These are phyloP conservation scores for Chenopodium album DNA, from an alignment of 148 eudicot genomes.

Conservation along the genomic window DNA sequence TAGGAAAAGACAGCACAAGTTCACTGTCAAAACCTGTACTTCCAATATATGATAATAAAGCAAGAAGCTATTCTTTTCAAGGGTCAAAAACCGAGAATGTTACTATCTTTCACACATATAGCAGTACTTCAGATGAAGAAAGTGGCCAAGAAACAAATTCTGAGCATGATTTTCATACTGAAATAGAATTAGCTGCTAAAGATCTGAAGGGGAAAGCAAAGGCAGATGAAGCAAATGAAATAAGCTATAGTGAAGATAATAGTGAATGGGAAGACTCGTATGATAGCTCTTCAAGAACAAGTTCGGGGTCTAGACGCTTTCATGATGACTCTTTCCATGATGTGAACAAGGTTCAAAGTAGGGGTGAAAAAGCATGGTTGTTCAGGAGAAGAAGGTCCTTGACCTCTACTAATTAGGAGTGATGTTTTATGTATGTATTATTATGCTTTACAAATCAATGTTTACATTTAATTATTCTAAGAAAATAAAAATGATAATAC, in stretches of 20 bases:
- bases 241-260: conserved; percentile 46
- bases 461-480: no score
- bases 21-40: conserved; percentile 48
- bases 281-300: conserved; percentile 22
- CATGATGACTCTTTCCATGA: conserved; percentile 24
- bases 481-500: no score
- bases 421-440: neutral
- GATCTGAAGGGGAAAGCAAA: conserved; percentile 31
- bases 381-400: conserved; percentile 50
- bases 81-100: conserved; percentile 45
- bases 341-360: neutral
- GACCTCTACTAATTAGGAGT: conserved; percentile 39
- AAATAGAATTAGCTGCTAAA: conserved; percentile 19
- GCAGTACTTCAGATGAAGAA: conserved; percentile 39
- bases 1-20: conserved; percentile 57
- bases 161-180: conserved; percentile 22
- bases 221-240: conserved; percentile 35
- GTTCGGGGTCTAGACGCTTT: conserved; percentile 31
- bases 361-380: neutral
- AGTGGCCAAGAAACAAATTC: conserved; percentile 32
- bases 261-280: conserved; percentile 24
- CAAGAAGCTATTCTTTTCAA: conserved; percentile 60
- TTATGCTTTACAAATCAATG: neutral
- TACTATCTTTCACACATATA: conserved; percentile 45
- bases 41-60: conserved; percentile 54